Base-by-base conservation (phyloP, 73 alveolate genomes). In the Stentor roeselii region DNA sequence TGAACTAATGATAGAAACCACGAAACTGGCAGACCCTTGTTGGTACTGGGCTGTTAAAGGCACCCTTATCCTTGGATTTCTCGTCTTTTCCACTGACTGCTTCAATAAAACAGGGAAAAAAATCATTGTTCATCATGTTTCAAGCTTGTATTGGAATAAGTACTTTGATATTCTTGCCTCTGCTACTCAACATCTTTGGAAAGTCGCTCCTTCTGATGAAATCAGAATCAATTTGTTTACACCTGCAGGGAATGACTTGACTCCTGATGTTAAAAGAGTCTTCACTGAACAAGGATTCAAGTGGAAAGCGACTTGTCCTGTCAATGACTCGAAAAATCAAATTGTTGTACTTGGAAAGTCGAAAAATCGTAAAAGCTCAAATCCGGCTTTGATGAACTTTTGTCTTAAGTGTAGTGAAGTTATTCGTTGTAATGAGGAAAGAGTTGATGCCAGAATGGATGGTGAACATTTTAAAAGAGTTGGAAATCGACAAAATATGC, bases 31-130 rank as follows among this genome's bases (percentile, higher is more conserved):
- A 21, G 80, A 67, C 80, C 27, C 80, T 0, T 67, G 80, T 32
- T 67, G 80, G 37, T 67, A 67, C 41, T 67, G 80, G 80, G 80
- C 80, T 34, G 21, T 67, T 27, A 67, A 67, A 67, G 37, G 37
- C 14, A 32, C n/a, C 11, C 11, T 21, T 27, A 67, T 67, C 37
- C 41, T 67, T 30, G 80, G 80, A 67, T 32, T 67, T 32, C 37
- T 67, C 27, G 37, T 67, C 21, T 67, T 21, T 67, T 67, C 80
- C 0, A 21, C 34, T 21, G 80, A 67, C 37, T 32, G 41, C 34
- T 67, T 32, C n/a, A 21, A 67, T 67, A 67, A 67, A 67, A 67
- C 80, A 67, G 80, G 80, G 3, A 67, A 40, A 32, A 67, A 67
- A 21, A 14, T 67, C n/a, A 67, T 67, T 27, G 37, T 67, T 34